Percentiles rank a stretch among this genome's conserved stretches.
Evolutionary conservation across 306 rosid species (phyloP).

Genomic region (Dicorynia guianensis): DNA sequence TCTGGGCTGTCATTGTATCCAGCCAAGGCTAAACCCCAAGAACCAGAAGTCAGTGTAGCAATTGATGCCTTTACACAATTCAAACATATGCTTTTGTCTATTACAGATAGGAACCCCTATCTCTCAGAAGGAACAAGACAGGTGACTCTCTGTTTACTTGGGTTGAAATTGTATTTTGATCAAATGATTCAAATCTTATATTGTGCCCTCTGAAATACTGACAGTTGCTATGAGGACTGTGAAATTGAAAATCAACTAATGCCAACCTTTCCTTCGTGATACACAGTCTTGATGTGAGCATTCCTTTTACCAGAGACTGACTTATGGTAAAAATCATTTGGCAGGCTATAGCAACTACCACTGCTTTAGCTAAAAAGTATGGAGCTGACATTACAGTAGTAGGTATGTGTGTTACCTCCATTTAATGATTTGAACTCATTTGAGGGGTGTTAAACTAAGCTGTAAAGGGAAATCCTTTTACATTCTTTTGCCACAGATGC

Average conservation of each 20-base stretch:
- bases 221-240: background rate
- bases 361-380: slow-evolving; percentile 87
- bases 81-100: slow-evolving; percentile 87
- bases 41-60: slow-evolving; percentile 59
- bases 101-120: slow-evolving; percentile 83
- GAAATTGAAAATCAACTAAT: background rate
- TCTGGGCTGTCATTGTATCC: slow-evolving; percentile 31
- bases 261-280: background rate
- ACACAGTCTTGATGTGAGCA: background rate
- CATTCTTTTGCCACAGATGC: slow-evolving; percentile 10
- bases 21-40: slow-evolving; percentile 68
- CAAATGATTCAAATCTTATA: background rate
- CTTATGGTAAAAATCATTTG: slow-evolving; percentile 20
- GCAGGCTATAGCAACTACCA: slow-evolving; percentile 79
- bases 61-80: slow-evolving; percentile 69
- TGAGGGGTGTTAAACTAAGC: slow-evolving; percentile 31
- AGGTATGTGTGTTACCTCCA: slow-evolving; percentile 54
- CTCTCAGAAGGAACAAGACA: slow-evolving; percentile 88
- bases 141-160: slow-evolving; percentile 44
- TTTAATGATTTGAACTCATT: slow-evolving; percentile 19
- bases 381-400: slow-evolving; percentile 95
- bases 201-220: background rate
- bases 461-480: slow-evolving; percentile 8
- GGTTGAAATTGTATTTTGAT: background rate
- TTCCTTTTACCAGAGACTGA: slow-evolving; percentile 29